A percentile compares a stretch with the other conserved stretches of the same genome.
Evolutionary conservation across 2,329 filamentous ascomycete species (phyloP).

Genomic region (Ophiostoma sp.): DNA sequence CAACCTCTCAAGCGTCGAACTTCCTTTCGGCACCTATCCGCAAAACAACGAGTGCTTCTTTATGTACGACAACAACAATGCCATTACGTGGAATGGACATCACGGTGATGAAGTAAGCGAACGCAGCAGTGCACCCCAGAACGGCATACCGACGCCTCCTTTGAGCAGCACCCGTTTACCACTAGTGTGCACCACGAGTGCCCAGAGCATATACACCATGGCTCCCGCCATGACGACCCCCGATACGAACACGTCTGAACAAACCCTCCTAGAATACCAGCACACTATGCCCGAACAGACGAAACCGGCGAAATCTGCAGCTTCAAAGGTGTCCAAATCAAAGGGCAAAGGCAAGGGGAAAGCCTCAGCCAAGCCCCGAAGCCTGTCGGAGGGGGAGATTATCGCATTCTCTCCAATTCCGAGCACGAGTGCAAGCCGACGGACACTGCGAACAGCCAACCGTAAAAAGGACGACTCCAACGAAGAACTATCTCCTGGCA

Average conservation of each 20-base stretch:
- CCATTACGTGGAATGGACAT: neutral
- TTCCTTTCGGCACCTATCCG: neutral
- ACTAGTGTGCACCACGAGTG: neutral
- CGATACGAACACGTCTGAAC: neutral
- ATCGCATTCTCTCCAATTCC: slow-evolving; percentile 12
- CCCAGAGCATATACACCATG: slow-evolving; percentile 5
- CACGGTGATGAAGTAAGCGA: neutral
- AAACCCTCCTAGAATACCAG: neutral
- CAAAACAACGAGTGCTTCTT: neutral
- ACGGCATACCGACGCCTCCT: slow-evolving; percentile 11
- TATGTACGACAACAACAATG: neutral
- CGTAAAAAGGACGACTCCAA: slow-evolving; percentile 22
- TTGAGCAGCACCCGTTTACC: neutral
- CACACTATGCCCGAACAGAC: neutral
- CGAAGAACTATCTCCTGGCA: neutral
- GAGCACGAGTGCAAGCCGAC: slow-evolving; percentile 19
- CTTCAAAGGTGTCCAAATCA: slow-evolving; percentile 5
- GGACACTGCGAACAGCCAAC: slow-evolving; percentile 24
- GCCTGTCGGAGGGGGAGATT: slow-evolving; percentile 1
- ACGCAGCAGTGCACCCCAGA: neutral
- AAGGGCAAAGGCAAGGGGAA: slow-evolving; percentile 12
- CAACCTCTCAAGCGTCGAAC: neutral
- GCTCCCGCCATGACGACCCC: neutral
- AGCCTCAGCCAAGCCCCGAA: neutral
- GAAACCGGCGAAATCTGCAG: neutral